Base-by-base conservation (phyloP, 176 grass and related monocot genomes). In the Stipa capillata region DNA sequence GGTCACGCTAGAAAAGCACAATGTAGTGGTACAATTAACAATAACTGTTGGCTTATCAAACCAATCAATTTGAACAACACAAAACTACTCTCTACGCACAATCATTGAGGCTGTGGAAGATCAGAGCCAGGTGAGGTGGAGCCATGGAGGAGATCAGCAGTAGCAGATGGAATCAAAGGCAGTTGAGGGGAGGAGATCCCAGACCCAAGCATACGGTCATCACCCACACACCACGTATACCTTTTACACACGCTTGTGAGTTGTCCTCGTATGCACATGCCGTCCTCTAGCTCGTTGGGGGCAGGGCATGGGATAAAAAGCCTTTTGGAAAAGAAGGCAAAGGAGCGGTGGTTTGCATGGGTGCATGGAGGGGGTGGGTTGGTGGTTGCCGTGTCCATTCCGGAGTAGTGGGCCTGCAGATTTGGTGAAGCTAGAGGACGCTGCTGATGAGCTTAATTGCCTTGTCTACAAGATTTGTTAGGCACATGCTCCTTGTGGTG, bases 351-450 rank as follows among this genome's bases (percentile, higher is more conserved):
- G 62, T n/a, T 53, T 28, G 50, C 76, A 64, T n/a, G n/a, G n/a
- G n/a, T n/a, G n/a, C n/a, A n/a, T 29, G 66, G 66, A 70, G 66
- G 8, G n/a, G 66, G 47, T 28, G 40, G 21, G n/a, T n/a, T 12
- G 65, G 86, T 79, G 16, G 87, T 81, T 85, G 76, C 62, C 44
- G 21, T 59, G 87, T 89, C 82, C 42, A 25, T 62, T 54, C 73
- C 69, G 32, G 20, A 0, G 21, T n/a, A n/a, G n/a, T 81, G 85
- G 50, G 23, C 23, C 52, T 52, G 50, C 2, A 13, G 75, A 43
- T 54, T 34, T 53, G 79, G 43, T 71, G 13, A 27, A 44, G 58
- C 35, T 57, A 48, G 29, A 81, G 15, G 59, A 56, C 74, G 50
- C 67, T 11, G 67, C 15, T 57, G 42, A 18, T 11, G 56, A 32